Base-by-base conservation (phyloP, 164 flowering plant species). In the Umbilicus rupestris region DNA sequence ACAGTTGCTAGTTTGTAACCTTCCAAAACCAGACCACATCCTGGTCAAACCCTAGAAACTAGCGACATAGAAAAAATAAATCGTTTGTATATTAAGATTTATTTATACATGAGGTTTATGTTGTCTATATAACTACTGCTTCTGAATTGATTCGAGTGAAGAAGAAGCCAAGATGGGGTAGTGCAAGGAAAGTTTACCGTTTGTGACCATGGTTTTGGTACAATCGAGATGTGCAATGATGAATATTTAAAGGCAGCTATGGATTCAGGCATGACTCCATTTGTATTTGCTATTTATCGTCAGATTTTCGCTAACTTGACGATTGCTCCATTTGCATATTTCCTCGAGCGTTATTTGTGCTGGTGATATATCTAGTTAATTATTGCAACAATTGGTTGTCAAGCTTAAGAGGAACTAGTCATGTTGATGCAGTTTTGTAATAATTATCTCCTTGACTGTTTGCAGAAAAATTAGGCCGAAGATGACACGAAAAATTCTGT, bases 261-360 rank as follows among this genome's bases (percentile, higher is more conserved):
- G 80, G 85, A 85, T 49, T 67, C 83, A 3, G 92, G 92, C 73
- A 83, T 87, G 90, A 78, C 80, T 68, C 92, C 92, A 0, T 78
- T 82, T 26, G 80, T 89, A 9, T 80, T 87, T 58, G 87, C 83
- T 10, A 78, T 85, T 55, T 89, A 87, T 47, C 73, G 90, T 5
- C 92, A 89, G 71, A 72, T 89, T 41, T 73, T 89, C 35, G 92
- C 86, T 59, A 75, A 85, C 33, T 5, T 79, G 16, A 67, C 78
- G 24, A 72, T 79, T 20, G 33, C 64, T 22, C 96, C 92, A 2
- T 77, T 89, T 17, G 90, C 87, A 68, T 81, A 52, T 63, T 76
- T 81, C 72, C 68, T 78, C 22, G 96, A 87, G 39, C 70, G 92
- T 92, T 89, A 80, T 8, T 3, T 35, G 8, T 11, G 37, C 37